A percentile compares a stretch with the other conserved stretches of the same genome.
Conservation (phyloP, 331 rosid species). For the Telfairia occidentalis region DNA sequence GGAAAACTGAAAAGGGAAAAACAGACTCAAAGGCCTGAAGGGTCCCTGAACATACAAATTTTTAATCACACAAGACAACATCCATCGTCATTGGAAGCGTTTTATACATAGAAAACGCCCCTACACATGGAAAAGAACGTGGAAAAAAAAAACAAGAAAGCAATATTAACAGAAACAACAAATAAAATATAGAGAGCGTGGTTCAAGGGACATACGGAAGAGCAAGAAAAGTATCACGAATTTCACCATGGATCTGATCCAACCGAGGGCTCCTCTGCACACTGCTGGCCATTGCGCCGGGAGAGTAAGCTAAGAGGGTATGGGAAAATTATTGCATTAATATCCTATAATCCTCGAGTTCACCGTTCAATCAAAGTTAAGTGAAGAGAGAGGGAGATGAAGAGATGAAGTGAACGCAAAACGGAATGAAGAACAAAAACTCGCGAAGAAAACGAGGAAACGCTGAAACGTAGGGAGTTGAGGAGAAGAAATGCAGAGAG, state of each 20-base stretch:
- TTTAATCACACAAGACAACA: not conserved
- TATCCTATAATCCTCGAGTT: not conserved
- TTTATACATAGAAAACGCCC: not conserved
- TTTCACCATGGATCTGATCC: conserved; percentile 12
- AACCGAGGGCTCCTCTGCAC: conserved; percentile 51
- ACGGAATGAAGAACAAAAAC: not conserved
- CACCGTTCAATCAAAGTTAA: not conserved
- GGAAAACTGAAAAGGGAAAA: not conserved
- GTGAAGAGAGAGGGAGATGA: not conserved
- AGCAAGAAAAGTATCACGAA: conserved; percentile 43
- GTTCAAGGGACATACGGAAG: conserved; percentile 41
- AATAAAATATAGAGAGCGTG: not conserved
- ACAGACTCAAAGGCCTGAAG: not conserved
- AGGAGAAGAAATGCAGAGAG: not conserved
- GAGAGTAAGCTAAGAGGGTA: not conserved
- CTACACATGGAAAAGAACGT: not conserved
- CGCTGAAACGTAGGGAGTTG: not conserved
- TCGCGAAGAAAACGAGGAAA: not conserved
- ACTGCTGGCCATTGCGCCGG: conserved; percentile 17
- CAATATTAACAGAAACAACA: not conserved
- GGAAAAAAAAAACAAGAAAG: not conserved
- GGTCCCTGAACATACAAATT: not conserved
- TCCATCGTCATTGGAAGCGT: not conserved
- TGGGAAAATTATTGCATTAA: not conserved
- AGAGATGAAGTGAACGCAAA: not conserved